Base-by-base conservation (phyloP, 805 yeast species). In the Komagataella kurtzmanii region DNA sequence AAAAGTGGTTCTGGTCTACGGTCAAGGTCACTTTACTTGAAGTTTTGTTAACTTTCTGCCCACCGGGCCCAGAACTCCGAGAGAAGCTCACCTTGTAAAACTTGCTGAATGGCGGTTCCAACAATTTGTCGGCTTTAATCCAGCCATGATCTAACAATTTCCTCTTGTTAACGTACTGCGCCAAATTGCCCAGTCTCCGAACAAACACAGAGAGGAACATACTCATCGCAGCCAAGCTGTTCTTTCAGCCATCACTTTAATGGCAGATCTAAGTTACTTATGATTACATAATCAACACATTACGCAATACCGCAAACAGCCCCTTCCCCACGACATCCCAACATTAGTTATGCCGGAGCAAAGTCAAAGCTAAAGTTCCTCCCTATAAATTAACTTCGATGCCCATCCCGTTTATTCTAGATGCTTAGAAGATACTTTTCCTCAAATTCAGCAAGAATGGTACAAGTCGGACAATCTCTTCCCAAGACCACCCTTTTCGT, bases 11-110 rank as follows among this genome's bases (percentile, higher is more conserved):
- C 47, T 45, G 47, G 47, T 45, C 47, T 6, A 18, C 40, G 1
- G 54, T 55, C 7, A 63, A 48, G 14, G 59, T 51, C 1, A 65
- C 81, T 54, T 77, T 77, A 1, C 80, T 71, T 7, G 76, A 74
- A 0, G 82, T 76, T 45, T 76, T 77, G 55, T 78, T 78, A n/a
- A 78, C 83, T 55, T 78, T 78, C 51, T 78, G 83, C 3, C 83
- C 83, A 1, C 83, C 83, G 0, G 81, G 74, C 0, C 83, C 83
- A 1, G 81, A 75, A 1, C 80, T 68, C 53, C 81, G 63, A 46
- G 78, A 72, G 58, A 64, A 77, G 10, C 70, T 54, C 1, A 76
- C 62, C 2, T 65, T 65, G 54, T 77, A 49, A 12, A 43, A 44
- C 17, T 40, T 24, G 6, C 17, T 40, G 14, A 46, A 46, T n/a